These are phyloP conservation scores for Phialophora verrucosa DNA, from an alignment of 2,329 filamentous ascomycete genomes.

Conservation along the genomic window DNA sequence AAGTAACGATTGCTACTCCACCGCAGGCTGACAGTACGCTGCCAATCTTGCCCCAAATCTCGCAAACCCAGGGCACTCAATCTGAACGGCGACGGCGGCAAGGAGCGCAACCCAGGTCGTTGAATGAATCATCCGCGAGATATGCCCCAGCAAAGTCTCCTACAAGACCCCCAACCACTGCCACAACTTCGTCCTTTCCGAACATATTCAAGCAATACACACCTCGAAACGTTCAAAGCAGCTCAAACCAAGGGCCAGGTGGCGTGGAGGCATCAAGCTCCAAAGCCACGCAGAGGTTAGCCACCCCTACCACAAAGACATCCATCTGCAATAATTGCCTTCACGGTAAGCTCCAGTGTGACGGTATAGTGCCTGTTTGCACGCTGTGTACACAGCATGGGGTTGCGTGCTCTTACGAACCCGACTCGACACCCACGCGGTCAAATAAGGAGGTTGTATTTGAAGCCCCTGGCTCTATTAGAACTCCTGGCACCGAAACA, in stretches of 20 bases:
- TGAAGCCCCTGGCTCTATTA: not conserved
- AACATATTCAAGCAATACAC: slow-evolving; percentile 2
- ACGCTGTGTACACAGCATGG: not conserved
- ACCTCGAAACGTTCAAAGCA: not conserved
- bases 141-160: not conserved
- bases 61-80: not conserved
- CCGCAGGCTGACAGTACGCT: not conserved
- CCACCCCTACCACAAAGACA: not conserved
- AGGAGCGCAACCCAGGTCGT: not conserved
- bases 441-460: not conserved
- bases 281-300: not conserved
- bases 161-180: not conserved
- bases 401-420: not conserved
- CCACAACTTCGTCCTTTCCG: not conserved
- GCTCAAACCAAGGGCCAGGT: too few relatives aligned
- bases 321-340: not conserved
- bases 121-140: too few relatives aligned
- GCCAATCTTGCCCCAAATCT: not conserved
- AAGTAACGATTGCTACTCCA: not conserved
- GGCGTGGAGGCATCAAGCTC: not conserved
- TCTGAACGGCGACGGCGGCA: not conserved
- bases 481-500: too few relatives aligned
- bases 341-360: not conserved
- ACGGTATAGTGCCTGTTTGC: not conserved
- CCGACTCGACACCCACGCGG: not conserved